Conservation (phyloP, 139 green algal species). For the Diplosphaera chodatii region DNA sequence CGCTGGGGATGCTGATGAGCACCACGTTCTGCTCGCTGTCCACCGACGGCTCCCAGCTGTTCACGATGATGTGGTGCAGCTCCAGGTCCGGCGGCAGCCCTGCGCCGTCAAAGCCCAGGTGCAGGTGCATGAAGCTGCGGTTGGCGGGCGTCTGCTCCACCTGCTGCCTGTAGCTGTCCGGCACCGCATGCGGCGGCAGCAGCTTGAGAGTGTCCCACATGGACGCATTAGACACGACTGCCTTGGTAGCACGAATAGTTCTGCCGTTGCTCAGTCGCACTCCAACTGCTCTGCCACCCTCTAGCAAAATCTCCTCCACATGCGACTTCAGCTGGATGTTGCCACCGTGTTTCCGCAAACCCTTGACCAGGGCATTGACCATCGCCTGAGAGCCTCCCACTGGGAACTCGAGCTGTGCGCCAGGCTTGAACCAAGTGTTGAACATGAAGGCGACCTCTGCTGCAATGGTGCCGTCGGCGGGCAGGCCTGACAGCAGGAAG, state of each 20-base stretch:
- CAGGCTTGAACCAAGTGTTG: slow-evolving; percentile 70
- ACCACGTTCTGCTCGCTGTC: slow-evolving; percentile 83
- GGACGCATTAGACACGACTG: slow-evolving; percentile 66
- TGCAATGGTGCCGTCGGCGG: slow-evolving; percentile 85
- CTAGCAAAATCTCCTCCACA: slow-evolving; percentile 76
- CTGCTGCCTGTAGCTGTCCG: slow-evolving; percentile 21
- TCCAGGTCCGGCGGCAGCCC: slow-evolving; percentile 57
- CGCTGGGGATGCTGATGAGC: slow-evolving; percentile 76
- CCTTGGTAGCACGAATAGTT: slow-evolving; percentile 37
- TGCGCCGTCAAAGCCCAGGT: slow-evolving; percentile 81
- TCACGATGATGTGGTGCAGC: slow-evolving; percentile 97
- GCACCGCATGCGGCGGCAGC: slow-evolving; percentile 50
- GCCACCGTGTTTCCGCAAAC: slow-evolving; percentile 84
- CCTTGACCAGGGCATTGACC: slow-evolving; percentile 79
- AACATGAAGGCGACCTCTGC: slow-evolving; percentile 95
- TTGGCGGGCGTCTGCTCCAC: slow-evolving; percentile 51
- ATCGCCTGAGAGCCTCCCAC: slow-evolving; percentile 82
- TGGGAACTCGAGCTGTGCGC: slow-evolving; percentile 84
- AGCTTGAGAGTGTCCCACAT: slow-evolving; percentile 87
- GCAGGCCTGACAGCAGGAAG: slow-evolving; percentile 91
- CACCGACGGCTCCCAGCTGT: slow-evolving; percentile 78
- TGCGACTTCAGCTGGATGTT: slow-evolving; percentile 63
- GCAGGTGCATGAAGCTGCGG: slow-evolving; percentile 94
- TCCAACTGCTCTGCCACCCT: slow-evolving; percentile 44
- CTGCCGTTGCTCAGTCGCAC: slow-evolving; percentile 44